Base-by-base conservation (phyloP, 1,284 basidiomycete species). In the Bondarzewia mesenterica region DNA sequence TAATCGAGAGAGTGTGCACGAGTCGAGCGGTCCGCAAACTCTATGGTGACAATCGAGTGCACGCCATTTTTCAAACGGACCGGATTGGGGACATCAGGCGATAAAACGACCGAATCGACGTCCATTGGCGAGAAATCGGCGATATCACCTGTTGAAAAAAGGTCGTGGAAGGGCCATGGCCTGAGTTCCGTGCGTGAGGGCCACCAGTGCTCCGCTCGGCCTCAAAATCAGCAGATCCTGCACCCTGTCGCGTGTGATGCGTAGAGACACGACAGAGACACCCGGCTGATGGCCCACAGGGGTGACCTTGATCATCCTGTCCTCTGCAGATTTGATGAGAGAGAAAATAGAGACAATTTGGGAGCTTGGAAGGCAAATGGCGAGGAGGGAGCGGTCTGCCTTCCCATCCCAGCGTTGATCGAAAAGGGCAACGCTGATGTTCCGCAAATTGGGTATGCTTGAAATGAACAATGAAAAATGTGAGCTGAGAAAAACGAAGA, bases 161-260 rank as follows among this genome's bases (percentile, higher is more conserved):
- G 12, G 65, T 59, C 18, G 4, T 10, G 7, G 47, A 44, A 26
- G 36, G 42, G n/a, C 46, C 44, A 29, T 47, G 37, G 18, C 78
- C 72, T 68, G 64, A 10, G 73, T 61, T 0, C 80, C 84, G 52
- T 85, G 82, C 0, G 81, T 83, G 21, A 85, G 60, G 5, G 92
- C 57, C 1, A 67, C 62, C 10, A 87, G 60, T 5, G 60, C 60
- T 4, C 77, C 71, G 45, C 78, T 71, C 1, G 75, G 70, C 47
- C 73, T 77, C 27, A 89, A 61, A 15, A 85, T 62, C 6, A 93
- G 63, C 5, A 89, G 69, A 63, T 93, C 92, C 61, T 73, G 74
- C 14, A 89, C 68, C 12, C 68, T 65, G 8, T 66, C 65, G 18
- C 89, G 75, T 1, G 84, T 87, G 1, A 78, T 75, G 12, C 75